Percentiles rank a stretch among this genome's conserved stretches.
These are phyloP conservation scores for Plicaturopsis crispa DNA, from an alignment of 768 basidiomycete genomes.

Conservation along the genomic window DNA sequence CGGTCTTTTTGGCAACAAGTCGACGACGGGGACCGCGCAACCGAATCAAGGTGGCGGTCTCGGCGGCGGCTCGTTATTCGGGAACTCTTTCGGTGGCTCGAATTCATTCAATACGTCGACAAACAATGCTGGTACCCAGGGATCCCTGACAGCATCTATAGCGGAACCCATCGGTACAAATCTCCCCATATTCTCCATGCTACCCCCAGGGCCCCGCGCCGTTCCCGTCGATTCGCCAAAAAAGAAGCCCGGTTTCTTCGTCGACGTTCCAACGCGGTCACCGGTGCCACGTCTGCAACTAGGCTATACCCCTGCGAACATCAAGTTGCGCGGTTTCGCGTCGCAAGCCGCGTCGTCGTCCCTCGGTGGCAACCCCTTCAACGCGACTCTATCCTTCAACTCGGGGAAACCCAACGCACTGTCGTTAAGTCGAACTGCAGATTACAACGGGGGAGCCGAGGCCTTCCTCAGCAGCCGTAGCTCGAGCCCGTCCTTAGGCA, in stretches of 20 bases:
- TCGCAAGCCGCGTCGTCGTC: slow-evolving; percentile 30
- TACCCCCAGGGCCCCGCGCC: slow-evolving; percentile 63
- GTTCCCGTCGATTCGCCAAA: slow-evolving; percentile 56
- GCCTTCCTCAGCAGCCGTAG: slow-evolving; percentile 48
- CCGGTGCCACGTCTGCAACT: slow-evolving; percentile 58
- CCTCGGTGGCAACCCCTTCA: slow-evolving; percentile 29
- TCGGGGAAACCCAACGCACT: slow-evolving; percentile 51
- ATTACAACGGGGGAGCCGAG: slow-evolving; percentile 47
- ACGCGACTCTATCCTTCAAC: slow-evolving; percentile 37
- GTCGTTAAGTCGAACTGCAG: slow-evolving; percentile 37
- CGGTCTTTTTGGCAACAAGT: slow-evolving; percentile 42
- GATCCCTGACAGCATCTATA: slow-evolving; percentile 75
- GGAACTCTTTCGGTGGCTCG: not conserved
- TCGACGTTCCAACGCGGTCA: slow-evolving; percentile 68
- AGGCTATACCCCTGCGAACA: slow-evolving; percentile 53
- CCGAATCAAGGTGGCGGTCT: slow-evolving; percentile 27
- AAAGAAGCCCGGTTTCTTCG: slow-evolving; percentile 72
- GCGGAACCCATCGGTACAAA: slow-evolving; percentile 75
- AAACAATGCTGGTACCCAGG: slow-evolving; percentile 40
- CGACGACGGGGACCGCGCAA: slow-evolving; percentile 37
- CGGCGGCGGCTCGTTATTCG: slow-evolving; percentile 15
- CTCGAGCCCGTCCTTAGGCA: slow-evolving; percentile 59
- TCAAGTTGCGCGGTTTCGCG: slow-evolving; percentile 69
- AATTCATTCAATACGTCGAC: slow-evolving; percentile 32
- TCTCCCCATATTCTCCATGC: slow-evolving; percentile 66